phyloP scores from a whole-genome alignment of 345 rosid species.

The Populus simonii region DNA sequence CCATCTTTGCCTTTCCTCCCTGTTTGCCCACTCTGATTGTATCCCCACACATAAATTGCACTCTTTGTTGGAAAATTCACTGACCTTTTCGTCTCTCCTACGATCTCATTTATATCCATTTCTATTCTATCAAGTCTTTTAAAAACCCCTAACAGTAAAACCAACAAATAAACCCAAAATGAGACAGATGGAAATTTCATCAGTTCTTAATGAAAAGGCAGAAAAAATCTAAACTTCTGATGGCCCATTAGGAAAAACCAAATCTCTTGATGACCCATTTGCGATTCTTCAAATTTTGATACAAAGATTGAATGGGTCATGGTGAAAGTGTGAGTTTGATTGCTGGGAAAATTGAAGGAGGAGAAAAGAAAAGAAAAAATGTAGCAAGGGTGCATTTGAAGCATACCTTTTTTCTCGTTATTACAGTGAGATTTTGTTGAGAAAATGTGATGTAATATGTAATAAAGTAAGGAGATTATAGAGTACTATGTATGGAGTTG shows the following conservation, averaged over 20 bases:
- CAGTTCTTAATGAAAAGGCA: not conserved
- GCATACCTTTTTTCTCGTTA: not conserved
- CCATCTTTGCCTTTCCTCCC: constrained; percentile 69
- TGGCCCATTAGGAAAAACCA: not conserved
- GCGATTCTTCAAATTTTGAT: not conserved
- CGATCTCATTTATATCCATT: constrained; percentile 68
- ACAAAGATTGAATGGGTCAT: not conserved
- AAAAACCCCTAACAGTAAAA: not conserved
- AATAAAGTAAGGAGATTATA: no score
- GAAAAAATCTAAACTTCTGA: not conserved
- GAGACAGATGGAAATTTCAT: not conserved
- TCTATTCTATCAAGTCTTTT: not conserved
- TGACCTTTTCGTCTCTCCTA: constrained; percentile 55
- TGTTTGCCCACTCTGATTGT: constrained; percentile 90
- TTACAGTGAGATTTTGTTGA: no score
- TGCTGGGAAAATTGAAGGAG: not conserved
- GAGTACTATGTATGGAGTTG: no score
- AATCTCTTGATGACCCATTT: not conserved
- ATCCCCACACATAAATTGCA: constrained; percentile 96
- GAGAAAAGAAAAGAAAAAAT: not conserved
- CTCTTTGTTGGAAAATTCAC: constrained; percentile 64
- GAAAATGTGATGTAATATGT: no score
- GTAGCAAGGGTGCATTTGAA: not conserved
- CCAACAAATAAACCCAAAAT: not conserved
- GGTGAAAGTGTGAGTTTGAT: not conserved